phyloP scores from a whole-genome alignment of 2,329 filamentous ascomycete genomes.

The Ceratocystis albifundus region DNA sequence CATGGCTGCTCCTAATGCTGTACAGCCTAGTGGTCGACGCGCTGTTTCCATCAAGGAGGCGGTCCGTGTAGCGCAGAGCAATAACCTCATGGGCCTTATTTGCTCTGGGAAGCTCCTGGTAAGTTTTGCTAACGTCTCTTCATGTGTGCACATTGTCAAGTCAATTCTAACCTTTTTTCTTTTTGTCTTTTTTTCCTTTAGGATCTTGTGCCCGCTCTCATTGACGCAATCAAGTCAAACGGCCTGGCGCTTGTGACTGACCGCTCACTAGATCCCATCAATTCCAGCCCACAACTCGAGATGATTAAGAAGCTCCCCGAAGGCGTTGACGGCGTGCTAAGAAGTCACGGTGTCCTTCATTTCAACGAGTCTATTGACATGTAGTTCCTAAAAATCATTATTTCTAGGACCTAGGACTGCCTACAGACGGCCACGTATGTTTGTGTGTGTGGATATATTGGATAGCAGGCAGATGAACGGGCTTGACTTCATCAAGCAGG shows the following conservation, averaged over 20 bases:
- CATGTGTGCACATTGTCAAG: not conserved
- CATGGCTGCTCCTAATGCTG: conserved; percentile 31
- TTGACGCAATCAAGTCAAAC: conserved; percentile 88
- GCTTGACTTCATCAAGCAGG: not conserved
- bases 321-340: conserved; percentile 78
- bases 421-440: not conserved
- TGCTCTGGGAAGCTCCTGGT: conserved; percentile 80
- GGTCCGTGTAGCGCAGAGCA: conserved; percentile 81
- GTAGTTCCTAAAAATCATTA: conserved; percentile 29
- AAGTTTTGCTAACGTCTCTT: conserved; percentile 32
- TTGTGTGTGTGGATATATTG: not conserved
- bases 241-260: conserved; percentile 87
- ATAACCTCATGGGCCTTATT: conserved; percentile 96
- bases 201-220: conserved; percentile 86
- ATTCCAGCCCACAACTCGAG: conserved; percentile 35
- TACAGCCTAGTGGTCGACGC: conserved; percentile 52
- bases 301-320: conserved; percentile 55
- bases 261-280: conserved; percentile 47
- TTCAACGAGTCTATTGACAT: conserved; percentile 88
- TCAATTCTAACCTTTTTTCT: not conserved
- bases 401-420: not conserved
- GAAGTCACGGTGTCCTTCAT: conserved; percentile 71
- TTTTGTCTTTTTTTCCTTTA: conserved; percentile 31
- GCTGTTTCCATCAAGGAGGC: conserved; percentile 88
- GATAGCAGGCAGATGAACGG: not conserved